A percentile compares a stretch with the other conserved stretches of the same genome.
Conservation (phyloP, 2,329 filamentous ascomycete species). For the Lachnellula arida region DNA sequence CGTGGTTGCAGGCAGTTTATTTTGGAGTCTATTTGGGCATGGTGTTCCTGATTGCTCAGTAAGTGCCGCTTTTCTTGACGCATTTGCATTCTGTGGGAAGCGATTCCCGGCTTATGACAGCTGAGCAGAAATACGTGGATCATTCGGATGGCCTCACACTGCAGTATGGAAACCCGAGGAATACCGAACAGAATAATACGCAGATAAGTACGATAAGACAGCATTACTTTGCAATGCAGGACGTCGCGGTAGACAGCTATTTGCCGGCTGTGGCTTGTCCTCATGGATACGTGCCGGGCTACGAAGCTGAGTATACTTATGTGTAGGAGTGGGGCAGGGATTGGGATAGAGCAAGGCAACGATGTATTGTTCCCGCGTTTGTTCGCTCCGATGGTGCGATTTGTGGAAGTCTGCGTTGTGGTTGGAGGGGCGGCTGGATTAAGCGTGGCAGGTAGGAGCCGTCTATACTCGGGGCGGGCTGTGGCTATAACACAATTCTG, state of each 20-base stretch:
- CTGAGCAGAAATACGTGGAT: slow-evolving; percentile 37
- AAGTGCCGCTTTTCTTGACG: slow-evolving; percentile 11
- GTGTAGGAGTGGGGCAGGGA: background rate
- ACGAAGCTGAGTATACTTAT: slow-evolving; percentile 19
- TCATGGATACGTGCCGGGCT: slow-evolving; percentile 22
- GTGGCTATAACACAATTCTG: too few relatives aligned
- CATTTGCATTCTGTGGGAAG: too few relatives aligned
- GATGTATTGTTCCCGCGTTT: too few relatives aligned
- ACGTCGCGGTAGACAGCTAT: slow-evolving; percentile 32
- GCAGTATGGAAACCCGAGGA: slow-evolving; percentile 41
- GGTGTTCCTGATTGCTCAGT: slow-evolving; percentile 41
- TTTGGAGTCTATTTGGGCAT: slow-evolving; percentile 45
- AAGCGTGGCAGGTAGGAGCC: too few relatives aligned
- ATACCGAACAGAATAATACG: slow-evolving; percentile 35
- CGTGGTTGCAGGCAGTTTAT: slow-evolving; percentile 38
- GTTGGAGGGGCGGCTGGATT: too few relatives aligned
- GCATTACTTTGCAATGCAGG: slow-evolving; percentile 40
- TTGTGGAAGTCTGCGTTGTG: too few relatives aligned
- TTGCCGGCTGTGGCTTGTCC: slow-evolving; percentile 39
- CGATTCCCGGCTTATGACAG: background rate
- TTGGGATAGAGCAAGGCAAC: background rate
- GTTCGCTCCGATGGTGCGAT: too few relatives aligned
- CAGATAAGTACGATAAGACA: slow-evolving; percentile 40
- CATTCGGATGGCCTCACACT: slow-evolving; percentile 43
- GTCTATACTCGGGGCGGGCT: too few relatives aligned